phyloP scores from a whole-genome alignment of 2,329 filamentous ascomycete species.

The Dryadomyces sulphureus region DNA sequence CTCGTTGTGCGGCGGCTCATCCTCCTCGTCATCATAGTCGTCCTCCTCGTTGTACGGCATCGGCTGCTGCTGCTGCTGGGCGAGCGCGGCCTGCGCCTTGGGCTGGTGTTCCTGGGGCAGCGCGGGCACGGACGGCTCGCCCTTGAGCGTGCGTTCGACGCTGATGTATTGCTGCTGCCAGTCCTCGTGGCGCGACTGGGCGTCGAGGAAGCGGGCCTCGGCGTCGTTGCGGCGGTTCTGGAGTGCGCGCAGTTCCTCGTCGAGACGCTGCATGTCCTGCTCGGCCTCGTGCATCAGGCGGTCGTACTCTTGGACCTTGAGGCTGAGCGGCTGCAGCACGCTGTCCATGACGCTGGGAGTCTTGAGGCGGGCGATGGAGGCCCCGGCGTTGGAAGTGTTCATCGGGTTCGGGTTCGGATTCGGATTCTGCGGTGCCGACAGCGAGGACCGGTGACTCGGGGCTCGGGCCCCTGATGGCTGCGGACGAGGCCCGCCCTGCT shows the following conservation, averaged over 20 bases:
- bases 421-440: not conserved
- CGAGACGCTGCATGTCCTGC: not conserved
- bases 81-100: not conserved
- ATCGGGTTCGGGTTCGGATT: not conserved
- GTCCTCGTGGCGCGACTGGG: not conserved
- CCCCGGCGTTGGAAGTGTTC: not conserved
- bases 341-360: not conserved
- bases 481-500: not conserved
- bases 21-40: not conserved
- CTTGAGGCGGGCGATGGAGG: not conserved
- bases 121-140: not conserved
- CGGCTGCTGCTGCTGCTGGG: not conserved
- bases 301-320: constrained; percentile 1
- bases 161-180: not conserved
- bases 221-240: not conserved
- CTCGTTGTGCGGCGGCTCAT: not conserved
- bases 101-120: not conserved
- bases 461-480: not conserved
- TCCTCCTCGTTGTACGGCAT: constrained; percentile 1
- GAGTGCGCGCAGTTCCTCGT: not conserved
- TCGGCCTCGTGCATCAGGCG: constrained; percentile 1
- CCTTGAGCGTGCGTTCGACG: constrained; percentile 2
- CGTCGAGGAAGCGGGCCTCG: not conserved
- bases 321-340: constrained; percentile 1
- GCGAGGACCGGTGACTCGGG: not conserved